Evolutionary conservation across 1,139 yeast species (phyloP), one percentile per base, ranked within the genome.

Genomic region (Pichia sorboxylosa): DNA sequence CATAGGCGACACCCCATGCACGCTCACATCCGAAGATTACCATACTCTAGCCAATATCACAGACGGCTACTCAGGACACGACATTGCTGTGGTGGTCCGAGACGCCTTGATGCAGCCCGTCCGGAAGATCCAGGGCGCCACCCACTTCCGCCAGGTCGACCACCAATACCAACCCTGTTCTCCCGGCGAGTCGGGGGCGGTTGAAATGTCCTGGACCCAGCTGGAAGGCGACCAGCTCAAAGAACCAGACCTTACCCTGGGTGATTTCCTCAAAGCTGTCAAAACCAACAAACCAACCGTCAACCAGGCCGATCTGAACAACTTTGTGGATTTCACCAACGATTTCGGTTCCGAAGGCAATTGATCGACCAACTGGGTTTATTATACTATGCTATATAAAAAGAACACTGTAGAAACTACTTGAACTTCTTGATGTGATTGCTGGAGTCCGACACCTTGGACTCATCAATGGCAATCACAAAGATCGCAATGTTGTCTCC

Each of bases 81-180:
- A 92, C 66, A 71, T 92, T 26, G 92, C 97, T 0, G 96, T 90
- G 27, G 93, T 87, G 13, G 98, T 92, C 6, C 74, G 94, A 48
- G 99, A 92, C 57, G 97, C 98, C 0, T 64, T 92, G 43, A 92
- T 92, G 98, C 93, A 87, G 55, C 98, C 99, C 2, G 83, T 92
- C 37, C 71, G 98, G 48, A 85, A 85, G 53, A 85, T 92, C 42
- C 98, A 90, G 56, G 80, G 74, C 48, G 97, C 98, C 0, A 92
- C 99, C 0, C 99, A 92, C 61, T 92, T 92, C 61, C 82, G 80
- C 49, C 64, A 67, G 35, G 68, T 73, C 9, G 34, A 43, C 6
- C 54, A 54, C 24, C 66, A 72, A 52, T 66, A 73, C 32, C 83
- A 90, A 13, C 98, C 98, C 1, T 92, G 98, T 50, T 85, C 97